Evolutionary conservation across 2,329 filamentous ascomycete species (phyloP), one percentile per base, ranked within the genome.

Genomic region (Curvularia sp.): DNA sequence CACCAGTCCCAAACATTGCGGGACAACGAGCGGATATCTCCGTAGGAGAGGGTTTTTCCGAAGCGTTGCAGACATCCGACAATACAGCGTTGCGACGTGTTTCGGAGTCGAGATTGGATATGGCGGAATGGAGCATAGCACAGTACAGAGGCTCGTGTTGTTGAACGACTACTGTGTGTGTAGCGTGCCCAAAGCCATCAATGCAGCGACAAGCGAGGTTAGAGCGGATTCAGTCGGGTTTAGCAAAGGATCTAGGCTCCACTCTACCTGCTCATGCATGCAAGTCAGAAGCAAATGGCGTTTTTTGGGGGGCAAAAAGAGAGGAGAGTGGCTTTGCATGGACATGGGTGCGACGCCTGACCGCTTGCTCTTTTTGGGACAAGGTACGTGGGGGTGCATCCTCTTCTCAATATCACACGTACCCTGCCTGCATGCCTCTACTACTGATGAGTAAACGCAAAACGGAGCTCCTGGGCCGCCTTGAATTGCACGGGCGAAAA

Each of bases 251-350:
- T 70, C 67, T 66, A 63, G 68, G 63, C 68, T 64, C 44, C 42
- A n/a, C 33, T n/a, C 65, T 59, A 60, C 68, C 56, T 63, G 65
- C 48, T 22, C 15, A 38, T 60, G 49, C 60, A 66, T 70, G 69
- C 68, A 68, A 68, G 67, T 69, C 62, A 70, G 61, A 68, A 65
- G 62, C 61, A 62, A 60, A 65, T 66, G 63, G 65, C 61, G 48
- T 63, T 66, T 54, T 41, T 55, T 47, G 26, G 26, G 57, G 61
- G 62, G 35, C 15, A 8, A 18, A 18, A 15, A 38, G 42, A 44
- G 42, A 26, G 42, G 42, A 26, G 42, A 6, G 42, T n/a, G 13
- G 42, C 42, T 28, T 61, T 68, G 66, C 67, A 66, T 54, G 44
- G 55, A 41, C 64, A 63, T 53, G 52, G 63, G 49, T 44, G 1